Evolutionary conservation across 2,329 filamentous ascomycete species (phyloP), one percentile per base, ranked within the genome.

Genomic region (Monilinia polystroma): DNA sequence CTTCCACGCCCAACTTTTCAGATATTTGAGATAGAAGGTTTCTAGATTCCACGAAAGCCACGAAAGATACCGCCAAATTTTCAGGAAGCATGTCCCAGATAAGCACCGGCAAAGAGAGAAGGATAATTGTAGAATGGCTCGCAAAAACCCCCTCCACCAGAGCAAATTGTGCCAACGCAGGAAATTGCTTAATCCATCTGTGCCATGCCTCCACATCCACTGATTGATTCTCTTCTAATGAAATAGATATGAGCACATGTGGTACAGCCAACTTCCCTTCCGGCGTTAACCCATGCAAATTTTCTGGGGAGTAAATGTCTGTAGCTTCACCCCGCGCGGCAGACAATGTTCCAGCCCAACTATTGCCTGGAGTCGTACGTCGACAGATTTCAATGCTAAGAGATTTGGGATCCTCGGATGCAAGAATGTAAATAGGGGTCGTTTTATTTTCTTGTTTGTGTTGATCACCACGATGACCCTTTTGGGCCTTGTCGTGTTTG

Each of bases 131-230:
- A 0, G 85, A 87, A 71, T 87, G 84, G 60, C 85, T 87, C 72
- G 85, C 85, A 75, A 87, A 87, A 0, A 86, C 80, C 11, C 84
- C 85, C 71, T 87, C 84, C 7, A 87, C 81, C 71, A 85, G 85
- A 74, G 86, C 84, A 69, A 86, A 84, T 70, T 84, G 86, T 53
- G 84, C 84, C 66, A 87, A 77, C 2, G 83, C 82, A 0, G 85
- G 85, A 68, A 87, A 85, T 23, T 79, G 80, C 38, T 79, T 76
- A 3, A 87, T 78, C 84, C 85, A 87, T 65, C 81, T 80, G 72
- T 86, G 81, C 84, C 85, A 87, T 5, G 83, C 83, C 66, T 83
- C 81, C n/a, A 87, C 76, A 57, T 87, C 84, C 1, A 86, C 75
- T 18, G 79, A 77, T 69, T 86, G 84, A 63, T 87, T 80, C 14